Percentiles rank a stretch among this genome's conserved stretches.
phyloP scores from a whole-genome alignment of 805 yeast genomes.

The Pichia pseudocactophila region DNA sequence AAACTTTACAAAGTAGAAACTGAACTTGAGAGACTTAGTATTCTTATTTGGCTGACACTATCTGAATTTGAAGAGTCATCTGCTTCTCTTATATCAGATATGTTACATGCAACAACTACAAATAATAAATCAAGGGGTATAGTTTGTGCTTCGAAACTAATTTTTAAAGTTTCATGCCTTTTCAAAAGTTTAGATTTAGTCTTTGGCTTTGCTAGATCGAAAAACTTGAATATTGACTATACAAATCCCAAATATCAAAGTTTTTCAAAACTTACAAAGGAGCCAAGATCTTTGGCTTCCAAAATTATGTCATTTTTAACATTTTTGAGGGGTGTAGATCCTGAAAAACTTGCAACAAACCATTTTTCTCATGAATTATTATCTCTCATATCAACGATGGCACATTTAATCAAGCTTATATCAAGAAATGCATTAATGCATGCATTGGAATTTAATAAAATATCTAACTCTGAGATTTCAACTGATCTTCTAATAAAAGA shows the following conservation, averaged over 20 bases:
- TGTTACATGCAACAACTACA: constrained; percentile 77
- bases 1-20: constrained; percentile 52
- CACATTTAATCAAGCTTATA: constrained; percentile 82
- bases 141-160: constrained; percentile 58
- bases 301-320: constrained; percentile 87
- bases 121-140: constrained; percentile 64
- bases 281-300: constrained; percentile 82
- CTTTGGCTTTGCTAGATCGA: constrained; percentile 17
- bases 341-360: constrained; percentile 26
- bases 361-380: constrained; percentile 55
- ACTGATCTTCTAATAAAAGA: constrained; percentile 53
- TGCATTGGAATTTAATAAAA: constrained; percentile 60
- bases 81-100: constrained; percentile 82
- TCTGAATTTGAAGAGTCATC: constrained; percentile 86
- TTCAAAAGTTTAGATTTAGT: constrained; percentile 63
- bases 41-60: constrained; percentile 75
- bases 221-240: constrained; percentile 12
- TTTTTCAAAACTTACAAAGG: constrained; percentile 37
- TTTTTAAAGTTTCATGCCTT: constrained; percentile 63
- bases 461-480: constrained; percentile 48
- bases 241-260: constrained; percentile 14
- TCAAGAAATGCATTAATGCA: constrained; percentile 72
- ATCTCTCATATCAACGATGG: constrained; percentile 79
- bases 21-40: constrained; percentile 47
- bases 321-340: constrained; percentile 53